A percentile compares a stretch with the other conserved stretches of the same genome.
These are phyloP conservation scores for Cutaneotrichosporon dermatis DNA, from an alignment of 1,284 basidiomycete species.

Conservation along the genomic window DNA sequence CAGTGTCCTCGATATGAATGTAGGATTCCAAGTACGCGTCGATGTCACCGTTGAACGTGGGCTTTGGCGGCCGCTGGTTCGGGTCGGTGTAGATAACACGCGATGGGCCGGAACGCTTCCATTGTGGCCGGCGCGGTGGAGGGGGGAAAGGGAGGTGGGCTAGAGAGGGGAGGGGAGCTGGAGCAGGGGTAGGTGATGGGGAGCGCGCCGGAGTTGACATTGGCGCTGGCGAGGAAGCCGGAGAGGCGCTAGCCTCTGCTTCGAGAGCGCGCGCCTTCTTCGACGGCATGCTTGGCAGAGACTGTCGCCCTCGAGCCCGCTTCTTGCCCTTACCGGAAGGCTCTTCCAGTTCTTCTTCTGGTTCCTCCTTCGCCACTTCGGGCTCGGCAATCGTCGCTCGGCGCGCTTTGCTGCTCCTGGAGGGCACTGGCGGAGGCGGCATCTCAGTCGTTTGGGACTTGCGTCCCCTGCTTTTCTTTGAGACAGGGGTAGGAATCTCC, in stretches of 20 bases:
- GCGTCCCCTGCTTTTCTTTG: not conserved
- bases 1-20: slow-evolving; percentile 53
- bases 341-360: slow-evolving; percentile 7
- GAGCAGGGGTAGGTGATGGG: slow-evolving; percentile 34
- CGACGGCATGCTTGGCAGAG: slow-evolving; percentile 23
- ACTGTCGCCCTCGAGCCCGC: slow-evolving; percentile 18
- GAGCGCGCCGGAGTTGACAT: slow-evolving; percentile 15
- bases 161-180: slow-evolving; percentile 34
- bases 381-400: slow-evolving; percentile 21
- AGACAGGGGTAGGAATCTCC: too few species aligned
- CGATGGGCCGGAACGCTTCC: slow-evolving; percentile 65
- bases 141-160: slow-evolving; percentile 36
- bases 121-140: slow-evolving; percentile 49
- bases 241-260: slow-evolving; percentile 7
- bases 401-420: slow-evolving; percentile 19
- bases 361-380: not conserved
- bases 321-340: slow-evolving; percentile 27
- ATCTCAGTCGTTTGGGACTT: slow-evolving; percentile 17
- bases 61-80: slow-evolving; percentile 57
- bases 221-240: slow-evolving; percentile 16
- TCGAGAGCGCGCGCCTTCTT: slow-evolving; percentile 21
- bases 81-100: slow-evolving; percentile 59
- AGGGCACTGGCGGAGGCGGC: slow-evolving; percentile 27
- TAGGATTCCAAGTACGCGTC: slow-evolving; percentile 61
- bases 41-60: slow-evolving; percentile 56